Conservation (phyloP, 768 basidiomycete species). For the Leccinum sublutescens region DNA sequence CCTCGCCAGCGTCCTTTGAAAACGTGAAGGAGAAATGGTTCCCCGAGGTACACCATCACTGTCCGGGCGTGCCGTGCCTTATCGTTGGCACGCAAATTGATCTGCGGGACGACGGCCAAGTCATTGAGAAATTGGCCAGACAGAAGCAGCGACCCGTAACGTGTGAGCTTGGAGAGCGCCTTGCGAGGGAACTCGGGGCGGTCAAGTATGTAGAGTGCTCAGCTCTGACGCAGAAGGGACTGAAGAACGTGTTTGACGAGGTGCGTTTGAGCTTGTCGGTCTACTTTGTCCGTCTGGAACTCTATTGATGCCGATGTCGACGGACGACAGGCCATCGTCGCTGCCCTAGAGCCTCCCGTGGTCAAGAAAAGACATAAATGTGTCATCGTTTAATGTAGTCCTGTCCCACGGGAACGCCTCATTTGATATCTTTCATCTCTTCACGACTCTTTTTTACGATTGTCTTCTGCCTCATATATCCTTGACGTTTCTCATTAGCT, state of each 20-base stretch:
- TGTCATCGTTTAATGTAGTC: constrained; percentile 70
- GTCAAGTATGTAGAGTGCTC: constrained; percentile 99
- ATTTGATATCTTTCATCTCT: constrained; percentile 34
- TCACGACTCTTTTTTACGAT: constrained; percentile 35
- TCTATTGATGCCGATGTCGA: constrained; percentile 11
- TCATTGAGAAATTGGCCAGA: constrained; percentile 91
- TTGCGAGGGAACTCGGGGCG: constrained; percentile 96
- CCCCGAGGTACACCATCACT: constrained; percentile 99
- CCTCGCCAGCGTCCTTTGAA: constrained; percentile 97
- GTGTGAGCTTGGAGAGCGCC: constrained; percentile 84
- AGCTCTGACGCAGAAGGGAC: constrained; percentile 96
- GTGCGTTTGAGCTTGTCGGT: constrained; percentile 46
- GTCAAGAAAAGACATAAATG: constrained; percentile 79
- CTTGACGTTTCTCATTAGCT: constrained; percentile 28
- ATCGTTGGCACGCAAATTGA: constrained; percentile 99
- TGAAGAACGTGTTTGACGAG: constrained; percentile 99
- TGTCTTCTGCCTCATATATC: constrained; percentile 36
- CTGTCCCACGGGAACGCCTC: constrained; percentile 25
- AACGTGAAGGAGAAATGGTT: constrained; percentile 99
- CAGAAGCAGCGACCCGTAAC: constrained; percentile 96
- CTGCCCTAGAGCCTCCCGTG: constrained; percentile 96
- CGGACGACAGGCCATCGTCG: constrained; percentile 78
- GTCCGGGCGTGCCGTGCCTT: constrained; percentile 98
- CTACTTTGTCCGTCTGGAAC: background rate
- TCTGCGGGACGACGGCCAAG: constrained; percentile 88